These are phyloP conservation scores for Peronospora belbahrii DNA, from an alignment of 352 stramenopile species.

Conservation along the genomic window DNA sequence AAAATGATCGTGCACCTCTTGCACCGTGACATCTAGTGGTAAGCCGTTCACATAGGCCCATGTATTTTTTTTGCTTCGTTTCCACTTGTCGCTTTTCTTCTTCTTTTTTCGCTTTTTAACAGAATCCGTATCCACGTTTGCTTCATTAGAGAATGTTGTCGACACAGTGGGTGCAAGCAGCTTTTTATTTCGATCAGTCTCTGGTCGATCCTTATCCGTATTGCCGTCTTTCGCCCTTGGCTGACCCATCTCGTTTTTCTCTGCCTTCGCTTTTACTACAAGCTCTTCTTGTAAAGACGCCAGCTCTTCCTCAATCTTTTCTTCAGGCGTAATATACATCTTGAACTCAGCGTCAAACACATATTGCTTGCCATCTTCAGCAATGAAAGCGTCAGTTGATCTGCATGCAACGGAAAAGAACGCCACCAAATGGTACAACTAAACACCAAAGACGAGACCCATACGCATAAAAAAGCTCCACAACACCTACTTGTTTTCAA, in stretches of 20 bases:
- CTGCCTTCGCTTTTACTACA: conserved; percentile 18
- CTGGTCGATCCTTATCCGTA: conserved; percentile 30
- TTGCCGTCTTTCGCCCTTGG: conserved; percentile 27
- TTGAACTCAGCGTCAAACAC: conserved; percentile 60
- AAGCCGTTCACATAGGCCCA: conserved; percentile 96
- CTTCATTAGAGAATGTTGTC: neutral
- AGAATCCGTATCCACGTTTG: conserved; percentile 7
- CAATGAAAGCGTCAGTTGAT: conserved; percentile 37
- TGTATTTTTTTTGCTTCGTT: conserved; percentile 80
- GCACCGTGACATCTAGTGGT: conserved; percentile 84
- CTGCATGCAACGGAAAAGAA: too few relatives aligned
- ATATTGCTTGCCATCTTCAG: conserved; percentile 64
- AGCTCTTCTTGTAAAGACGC: conserved; percentile 49
- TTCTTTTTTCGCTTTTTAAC: conserved; percentile 64
- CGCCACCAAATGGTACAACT: neutral
- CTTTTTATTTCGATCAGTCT: neutral
- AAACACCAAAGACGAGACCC: neutral
- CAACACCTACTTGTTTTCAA: conserved; percentile 35
- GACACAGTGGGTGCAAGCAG: neutral
- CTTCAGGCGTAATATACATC: conserved; percentile 59
- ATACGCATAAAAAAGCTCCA: neutral
- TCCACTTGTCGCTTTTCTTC: conserved; percentile 76
- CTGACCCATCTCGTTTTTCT: conserved; percentile 1
- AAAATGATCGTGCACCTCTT: conserved; percentile 92
- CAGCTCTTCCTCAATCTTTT: conserved; percentile 68